Base-by-base conservation (phyloP, 768 basidiomycete genomes). In the Kwoniella europaea region DNA sequence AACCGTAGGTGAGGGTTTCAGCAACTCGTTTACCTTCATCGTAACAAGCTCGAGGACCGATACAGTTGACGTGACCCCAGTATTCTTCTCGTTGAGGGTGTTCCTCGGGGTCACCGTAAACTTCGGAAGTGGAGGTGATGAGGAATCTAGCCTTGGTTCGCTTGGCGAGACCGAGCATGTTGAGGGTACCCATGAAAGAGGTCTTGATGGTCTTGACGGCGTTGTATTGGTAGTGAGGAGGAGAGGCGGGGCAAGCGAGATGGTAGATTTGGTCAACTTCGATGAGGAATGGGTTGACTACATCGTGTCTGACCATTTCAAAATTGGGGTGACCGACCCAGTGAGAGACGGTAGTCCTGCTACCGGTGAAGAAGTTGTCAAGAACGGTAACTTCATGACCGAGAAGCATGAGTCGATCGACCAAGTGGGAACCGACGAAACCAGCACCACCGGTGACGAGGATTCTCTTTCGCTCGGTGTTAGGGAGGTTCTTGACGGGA, bases 211-310 rank as follows among this genome's bases (percentile, higher is more conserved):
- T 99, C 85, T 99, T 98, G 72, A 99, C 91, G 10, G 94, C 91
- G 85, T 99, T 96, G 84, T 91, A 94, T 82, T 99, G 97, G 84
- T 99, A 98, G 83, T 97, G 94, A 67, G 93, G 94, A 58, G 94
- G 94, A 1, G 94, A 98, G 22, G 94, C 96, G 20, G 96, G 96
- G 83, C 96, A 99, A 2, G 97, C 97, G 56, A 99, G 89, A 83
- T 99, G 96, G 84, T 98, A 99, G 74, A 99, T 98, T 86, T 98
- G 94, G 85, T 99, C 97, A 73, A 94, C 96, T 84, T 99, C 97
- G 83, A 97, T 96, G 90, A 96, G 92, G 86, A 97, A 95, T 1
- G 95, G 94, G 79, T 98, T 92, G 54, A 98, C 91, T 24, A 99
- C 92, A 82, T 99, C 97, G 83, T 98, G 97, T 69, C 97, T 90